Conservation (phyloP, 495 filamentous ascomycete species). For the Aspergillus asperescens region DNA sequence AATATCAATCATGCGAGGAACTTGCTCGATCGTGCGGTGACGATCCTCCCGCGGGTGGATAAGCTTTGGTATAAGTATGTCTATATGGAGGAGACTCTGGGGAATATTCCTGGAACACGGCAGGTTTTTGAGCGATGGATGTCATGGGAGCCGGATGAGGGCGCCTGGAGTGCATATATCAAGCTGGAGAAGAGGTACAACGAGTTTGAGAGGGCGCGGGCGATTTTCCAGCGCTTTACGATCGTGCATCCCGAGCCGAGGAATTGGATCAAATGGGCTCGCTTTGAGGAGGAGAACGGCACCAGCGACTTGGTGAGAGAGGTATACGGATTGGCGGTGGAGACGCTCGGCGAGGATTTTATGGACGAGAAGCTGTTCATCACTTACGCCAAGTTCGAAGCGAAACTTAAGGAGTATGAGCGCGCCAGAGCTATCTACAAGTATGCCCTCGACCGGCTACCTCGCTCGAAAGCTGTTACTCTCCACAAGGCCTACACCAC, state of each 20-base stretch:
- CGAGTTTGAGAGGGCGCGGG: conserved; percentile 78
- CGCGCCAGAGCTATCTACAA: conserved; percentile 95
- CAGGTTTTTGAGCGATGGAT: conserved; percentile 98
- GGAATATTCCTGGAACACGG: conserved; percentile 85
- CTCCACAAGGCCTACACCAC: conserved; percentile 92
- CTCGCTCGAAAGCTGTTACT: conserved; percentile 75
- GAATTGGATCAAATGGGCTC: conserved; percentile 99
- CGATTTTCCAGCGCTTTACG: conserved; percentile 86
- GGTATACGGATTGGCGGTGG: conserved; percentile 84
- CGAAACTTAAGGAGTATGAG: conserved; percentile 91
- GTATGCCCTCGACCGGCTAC: conserved; percentile 86
- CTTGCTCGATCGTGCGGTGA: conserved; percentile 88
- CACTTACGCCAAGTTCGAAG: conserved; percentile 86
- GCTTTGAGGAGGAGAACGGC: conserved; percentile 93
- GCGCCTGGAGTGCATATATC: conserved; percentile 92
- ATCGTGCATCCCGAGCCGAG: conserved; percentile 89
- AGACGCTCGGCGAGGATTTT: conserved; percentile 88
- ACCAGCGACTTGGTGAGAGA: conserved; percentile 87
- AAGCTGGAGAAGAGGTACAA: conserved; percentile 93
- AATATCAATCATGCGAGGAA: conserved; percentile 98
- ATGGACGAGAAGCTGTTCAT: conserved; percentile 95
- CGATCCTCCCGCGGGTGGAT: conserved; percentile 84
- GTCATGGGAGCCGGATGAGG: conserved; percentile 95
- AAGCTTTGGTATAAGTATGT: conserved; percentile 99
- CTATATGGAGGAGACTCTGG: conserved; percentile 96